Conservation (phyloP, 2,329 filamentous ascomycete genomes). For the Colletotrichum truncatum region DNA sequence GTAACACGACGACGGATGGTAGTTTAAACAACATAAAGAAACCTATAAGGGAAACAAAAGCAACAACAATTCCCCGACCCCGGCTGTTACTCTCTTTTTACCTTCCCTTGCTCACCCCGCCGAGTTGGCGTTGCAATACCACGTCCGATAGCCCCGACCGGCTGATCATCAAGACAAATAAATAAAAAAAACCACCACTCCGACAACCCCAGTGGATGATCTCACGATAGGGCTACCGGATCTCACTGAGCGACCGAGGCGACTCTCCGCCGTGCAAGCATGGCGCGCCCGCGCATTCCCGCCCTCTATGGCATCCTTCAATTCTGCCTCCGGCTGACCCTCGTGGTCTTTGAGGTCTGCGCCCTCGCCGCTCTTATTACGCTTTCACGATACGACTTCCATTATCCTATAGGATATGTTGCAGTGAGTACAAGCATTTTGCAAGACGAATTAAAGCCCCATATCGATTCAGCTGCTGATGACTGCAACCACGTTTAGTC, state of each 20-base stretch:
- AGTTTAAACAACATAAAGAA: neutral
- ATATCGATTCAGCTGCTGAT: no score
- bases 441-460: no score
- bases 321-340: conserved; percentile 31
- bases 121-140: neutral
- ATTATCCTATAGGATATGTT: conserved; percentile 30
- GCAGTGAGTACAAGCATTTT: conserved; percentile 28
- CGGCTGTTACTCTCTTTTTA: neutral
- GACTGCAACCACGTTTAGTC: neutral
- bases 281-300: conserved; percentile 31
- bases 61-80: neutral
- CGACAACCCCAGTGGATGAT: conserved; percentile 1
- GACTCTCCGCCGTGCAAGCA: conserved; percentile 6
- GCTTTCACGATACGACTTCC: conserved; percentile 26
- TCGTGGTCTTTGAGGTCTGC: conserved; percentile 33
- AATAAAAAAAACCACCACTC: neutral
- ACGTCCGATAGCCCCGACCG: neutral
- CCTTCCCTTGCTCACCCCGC: no score
- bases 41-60: neutral
- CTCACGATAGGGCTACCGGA: conserved; percentile 11
- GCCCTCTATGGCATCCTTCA: conserved; percentile 32
- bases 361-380: conserved; percentile 31
- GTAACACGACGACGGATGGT: neutral
- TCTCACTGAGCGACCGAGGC: conserved; percentile 1
- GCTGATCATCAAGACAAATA: neutral